phyloP scores from a whole-genome alignment of 805 yeast genomes.

The Torulaspora gathmanii region DNA sequence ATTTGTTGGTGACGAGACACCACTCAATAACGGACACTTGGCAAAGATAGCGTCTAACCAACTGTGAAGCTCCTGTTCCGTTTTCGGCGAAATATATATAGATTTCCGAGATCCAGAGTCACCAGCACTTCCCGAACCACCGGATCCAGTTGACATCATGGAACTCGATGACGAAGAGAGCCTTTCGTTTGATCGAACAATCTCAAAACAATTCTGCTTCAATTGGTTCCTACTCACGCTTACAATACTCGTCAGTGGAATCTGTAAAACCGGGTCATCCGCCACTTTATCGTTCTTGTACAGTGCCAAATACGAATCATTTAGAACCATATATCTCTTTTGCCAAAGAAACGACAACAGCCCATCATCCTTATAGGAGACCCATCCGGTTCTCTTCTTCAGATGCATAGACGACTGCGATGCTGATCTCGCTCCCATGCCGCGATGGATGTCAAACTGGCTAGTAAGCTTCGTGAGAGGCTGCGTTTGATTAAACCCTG shows the following conservation, averaged over 20 bases:
- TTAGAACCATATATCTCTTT: slow-evolving; percentile 72
- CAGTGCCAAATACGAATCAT: slow-evolving; percentile 69
- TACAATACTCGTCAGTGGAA: slow-evolving; percentile 55
- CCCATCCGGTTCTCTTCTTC: slow-evolving; percentile 61
- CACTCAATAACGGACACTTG: slow-evolving; percentile 57
- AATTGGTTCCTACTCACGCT: slow-evolving; percentile 64
- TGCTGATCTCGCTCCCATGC: slow-evolving; percentile 13
- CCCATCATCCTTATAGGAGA: slow-evolving; percentile 88
- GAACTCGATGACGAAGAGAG: slow-evolving; percentile 23
- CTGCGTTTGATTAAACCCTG: slow-evolving; percentile 36
- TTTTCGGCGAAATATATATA: slow-evolving; percentile 67
- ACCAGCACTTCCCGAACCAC: slow-evolving; percentile 13
- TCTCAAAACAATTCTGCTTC: slow-evolving; percentile 78
- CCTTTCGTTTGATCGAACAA: slow-evolving; percentile 47
- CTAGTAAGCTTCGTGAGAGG: slow-evolving; percentile 36
- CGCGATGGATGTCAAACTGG: slow-evolving; percentile 38
- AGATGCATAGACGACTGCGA: slow-evolving; percentile 16
- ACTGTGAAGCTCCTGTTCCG: slow-evolving; percentile 72
- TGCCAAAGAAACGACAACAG: slow-evolving; percentile 88
- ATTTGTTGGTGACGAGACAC: slow-evolving; percentile 88
- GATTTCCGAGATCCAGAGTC: slow-evolving; percentile 46
- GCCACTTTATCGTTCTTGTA: slow-evolving; percentile 56
- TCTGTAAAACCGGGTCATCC: slow-evolving; percentile 46
- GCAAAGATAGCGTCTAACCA: slow-evolving; percentile 89
- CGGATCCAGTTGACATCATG: slow-evolving; percentile 12